Evolutionary conservation across 352 stramenopile species (phyloP), one percentile per base, ranked within the genome.

Genomic region (Phytopythium ostracodes): DNA sequence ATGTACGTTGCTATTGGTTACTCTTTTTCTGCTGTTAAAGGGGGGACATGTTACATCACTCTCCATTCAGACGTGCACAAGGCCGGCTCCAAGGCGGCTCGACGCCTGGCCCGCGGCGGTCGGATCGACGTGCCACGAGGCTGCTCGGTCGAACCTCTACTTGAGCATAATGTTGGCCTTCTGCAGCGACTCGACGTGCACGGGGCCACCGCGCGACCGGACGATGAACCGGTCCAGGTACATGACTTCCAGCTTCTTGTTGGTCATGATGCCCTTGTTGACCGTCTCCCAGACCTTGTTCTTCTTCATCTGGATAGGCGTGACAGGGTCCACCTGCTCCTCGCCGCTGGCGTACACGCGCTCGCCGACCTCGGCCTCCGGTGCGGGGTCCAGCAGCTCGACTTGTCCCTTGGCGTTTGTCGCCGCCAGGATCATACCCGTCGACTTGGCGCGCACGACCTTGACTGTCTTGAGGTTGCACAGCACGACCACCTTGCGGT

Each of bases 301-400:
- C 75, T 91, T 91, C 77, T 91, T 91, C 77, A 91, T 87, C 71
- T 89, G 79, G 55, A 91, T 89, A 51, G 82, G 69, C 11, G 82
- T 91, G 47, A 91, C 80, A 20, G 82, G 82, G 52, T 91, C 79
- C 49, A 77, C 68, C 31, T 87, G 40, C 63, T 91, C 82, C 63
- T 91, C 82, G 56, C 82, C 82, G 40, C 75, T 83, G 7, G 82
- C 82, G 72, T 89, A 88, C 53, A 91, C 74, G 60, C 79, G 78
- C 64, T 91, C 82, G 56, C 82, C 82, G 31, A 91, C 62, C 55
- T 89, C 80, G 17, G 82, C 78, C 53, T 91, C 79, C 0, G 73
- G 70, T 20, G 66, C 73, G 11, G 82, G 82, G 42, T 89, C 79
- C 60, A 91, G 67, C 40, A 91, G 68, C 71, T 91, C 82, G 29